These are phyloP conservation scores for Dryas integrifolia DNA, from an alignment of 331 rosid genomes.

Conservation along the genomic window DNA sequence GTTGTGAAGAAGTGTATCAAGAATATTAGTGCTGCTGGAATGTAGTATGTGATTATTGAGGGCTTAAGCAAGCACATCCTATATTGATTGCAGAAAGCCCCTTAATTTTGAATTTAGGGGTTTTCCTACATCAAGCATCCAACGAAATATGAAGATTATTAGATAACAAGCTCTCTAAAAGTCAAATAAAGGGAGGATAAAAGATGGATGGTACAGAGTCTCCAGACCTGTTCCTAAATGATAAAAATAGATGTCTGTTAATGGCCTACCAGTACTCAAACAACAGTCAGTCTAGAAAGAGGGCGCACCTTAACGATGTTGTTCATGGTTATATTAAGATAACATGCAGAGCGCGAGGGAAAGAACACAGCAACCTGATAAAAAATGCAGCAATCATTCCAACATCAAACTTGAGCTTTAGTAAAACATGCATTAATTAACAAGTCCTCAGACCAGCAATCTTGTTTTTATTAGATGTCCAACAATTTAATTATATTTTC, in stretches of 20 bases:
- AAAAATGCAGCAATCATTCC: constrained; percentile 3
- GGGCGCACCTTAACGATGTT: constrained; percentile 62
- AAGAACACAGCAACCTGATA: constrained; percentile 70
- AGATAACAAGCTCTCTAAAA: not conserved
- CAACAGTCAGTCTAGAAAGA: constrained; percentile 16
- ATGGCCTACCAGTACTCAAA: not conserved
- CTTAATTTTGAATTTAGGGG: not conserved
- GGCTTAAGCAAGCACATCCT: not conserved
- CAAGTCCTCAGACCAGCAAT: no score
- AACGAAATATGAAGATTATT: not conserved
- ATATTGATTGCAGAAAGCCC: not conserved
- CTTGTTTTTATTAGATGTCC: no score
- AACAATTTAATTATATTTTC: no score
- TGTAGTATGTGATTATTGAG: not conserved
- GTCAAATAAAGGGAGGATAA: not conserved
- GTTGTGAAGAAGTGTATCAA: not conserved
- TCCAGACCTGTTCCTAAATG: not conserved
- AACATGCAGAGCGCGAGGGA: constrained; percentile 52
- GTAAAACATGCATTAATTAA: no score
- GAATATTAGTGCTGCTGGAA: not conserved
- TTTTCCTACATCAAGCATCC: constrained; percentile 4
- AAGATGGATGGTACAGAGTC: not conserved
- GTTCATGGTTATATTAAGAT: constrained; percentile 59
- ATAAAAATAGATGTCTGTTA: not conserved
- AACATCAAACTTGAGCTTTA: not conserved